These are phyloP conservation scores for Colletotrichum higginsianum DNA, from an alignment of 2,329 filamentous ascomycete species.

Conservation along the genomic window DNA sequence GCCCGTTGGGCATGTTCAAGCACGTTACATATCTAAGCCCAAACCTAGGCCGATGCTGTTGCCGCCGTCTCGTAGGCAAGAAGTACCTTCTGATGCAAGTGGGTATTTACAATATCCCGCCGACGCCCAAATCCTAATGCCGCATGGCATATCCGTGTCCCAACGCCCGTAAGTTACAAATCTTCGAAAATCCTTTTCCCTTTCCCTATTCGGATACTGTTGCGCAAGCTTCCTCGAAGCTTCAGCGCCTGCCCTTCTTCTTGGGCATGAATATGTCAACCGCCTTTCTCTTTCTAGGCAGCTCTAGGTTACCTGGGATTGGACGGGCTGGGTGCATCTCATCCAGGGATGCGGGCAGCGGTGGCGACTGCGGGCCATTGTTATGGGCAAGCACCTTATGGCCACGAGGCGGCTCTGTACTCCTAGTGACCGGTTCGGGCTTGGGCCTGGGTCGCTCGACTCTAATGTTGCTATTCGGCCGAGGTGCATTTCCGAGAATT, in stretches of 20 bases:
- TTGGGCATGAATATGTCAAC: conserved; percentile 67
- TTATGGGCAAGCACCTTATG: conserved; percentile 20
- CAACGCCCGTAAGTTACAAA: conserved; percentile 17
- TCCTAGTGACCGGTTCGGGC: background rate
- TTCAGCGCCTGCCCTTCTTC: conserved; percentile 53
- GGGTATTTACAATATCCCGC: conserved; percentile 27
- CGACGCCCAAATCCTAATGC: conserved; percentile 15
- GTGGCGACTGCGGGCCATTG: conserved; percentile 42
- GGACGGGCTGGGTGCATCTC: conserved; percentile 33
- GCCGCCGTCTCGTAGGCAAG: background rate
- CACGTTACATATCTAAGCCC: background rate
- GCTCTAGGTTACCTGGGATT: conserved; percentile 22
- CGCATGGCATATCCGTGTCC: background rate
- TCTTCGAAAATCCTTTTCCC: background rate
- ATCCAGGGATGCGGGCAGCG: conserved; percentile 39
- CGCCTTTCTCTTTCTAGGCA: conserved; percentile 58
- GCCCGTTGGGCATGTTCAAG: background rate
- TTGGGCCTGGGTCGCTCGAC: conserved; percentile 30
- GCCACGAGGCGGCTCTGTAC: conserved; percentile 5
- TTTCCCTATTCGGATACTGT: background rate
- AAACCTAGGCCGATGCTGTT: background rate
- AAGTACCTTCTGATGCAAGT: conserved; percentile 27
- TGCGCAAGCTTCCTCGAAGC: too few relatives aligned
- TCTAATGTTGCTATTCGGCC: conserved; percentile 34
- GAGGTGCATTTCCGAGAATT: conserved; percentile 34